Evolutionary conservation across 805 yeast species (phyloP).

Genomic region (Monosporozyma siamensis): DNA sequence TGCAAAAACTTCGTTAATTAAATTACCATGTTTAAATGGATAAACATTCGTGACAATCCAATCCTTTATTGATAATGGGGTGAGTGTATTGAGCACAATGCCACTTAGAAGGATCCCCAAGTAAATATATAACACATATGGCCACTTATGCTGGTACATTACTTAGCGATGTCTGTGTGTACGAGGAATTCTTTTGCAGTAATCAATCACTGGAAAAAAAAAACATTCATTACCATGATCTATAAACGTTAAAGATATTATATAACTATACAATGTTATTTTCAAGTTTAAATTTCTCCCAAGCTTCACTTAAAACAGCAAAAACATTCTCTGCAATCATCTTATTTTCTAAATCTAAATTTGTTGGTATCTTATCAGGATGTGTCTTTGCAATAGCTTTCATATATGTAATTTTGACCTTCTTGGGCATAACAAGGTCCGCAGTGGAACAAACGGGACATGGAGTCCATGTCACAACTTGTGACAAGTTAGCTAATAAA

Average conservation of each 20-base stretch:
- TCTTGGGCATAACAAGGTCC: constrained; percentile 81
- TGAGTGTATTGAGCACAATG: constrained; percentile 10
- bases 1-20: constrained; percentile 30
- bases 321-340: constrained; percentile 85
- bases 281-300: constrained; percentile 70
- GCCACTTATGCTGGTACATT: not conserved
- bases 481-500: constrained; percentile 58
- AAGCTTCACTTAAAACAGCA: constrained; percentile 72
- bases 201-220: not conserved
- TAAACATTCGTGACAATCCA: constrained; percentile 11
- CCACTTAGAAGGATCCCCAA: constrained; percentile 11
- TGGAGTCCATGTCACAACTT: constrained; percentile 57
- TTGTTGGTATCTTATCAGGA: constrained; percentile 66
- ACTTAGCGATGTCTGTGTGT: too few species aligned
- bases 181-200: not conserved
- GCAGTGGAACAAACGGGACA: constrained; percentile 58
- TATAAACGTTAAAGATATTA: too few species aligned
- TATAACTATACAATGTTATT: constrained; percentile 39
- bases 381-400: constrained; percentile 85
- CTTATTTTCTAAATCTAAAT: constrained; percentile 52
- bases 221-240: not conserved
- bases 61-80: constrained; percentile 13
- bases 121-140: constrained; percentile 2
- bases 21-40: constrained; percentile 21
- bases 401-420: constrained; percentile 79